Evolutionary conservation across 1,139 yeast genomes (phyloP), one percentile per base, ranked within the genome.

Genomic region (Geotrichum siamense): DNA sequence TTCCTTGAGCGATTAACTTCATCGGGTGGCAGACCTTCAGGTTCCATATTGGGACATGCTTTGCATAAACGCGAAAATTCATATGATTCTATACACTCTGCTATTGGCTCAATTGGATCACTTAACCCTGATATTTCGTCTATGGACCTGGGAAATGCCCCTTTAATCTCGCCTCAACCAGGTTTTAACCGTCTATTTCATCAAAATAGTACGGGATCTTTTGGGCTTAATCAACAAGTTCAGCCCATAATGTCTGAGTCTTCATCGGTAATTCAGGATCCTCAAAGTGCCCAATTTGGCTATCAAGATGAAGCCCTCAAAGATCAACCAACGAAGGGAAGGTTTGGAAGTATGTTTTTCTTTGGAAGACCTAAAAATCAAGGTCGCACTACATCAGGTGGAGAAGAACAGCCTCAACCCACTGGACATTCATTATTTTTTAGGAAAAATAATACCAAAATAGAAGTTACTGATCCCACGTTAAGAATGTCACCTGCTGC

Each of bases 21-120:
- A 12, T 5, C 39, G 5, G 39, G 41, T 3, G 36, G 42, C 2
- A 45, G 59, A 20, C 53, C 58, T 6, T 54, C 60, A 2, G 56
- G 51, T 3, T 37, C 51, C 2, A 47, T 56, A 37, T 45, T 57
- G 5, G 54, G 55, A 2, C 42, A 38, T 17, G 56, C 57, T 0
- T 41, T 55, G 29, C 52, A 52, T 22, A 33, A 46, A 17, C 39
- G 45, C 6, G 44, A 39, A 2, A 31, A 38, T 19, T 43, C 48
- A 23, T 21, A 30, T 15, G 49, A 46, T n/a, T 46, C 49, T 5
- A 31, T 46, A 12, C 29, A 32, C 3, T 45, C 48, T 13, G 33
- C 45, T 15, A 19, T 32, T 15, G 40, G 44, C 5, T 45, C 48
- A 8, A 12, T 35, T 10, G 43, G 32, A 5, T 38, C 48, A 5